Conservation (phyloP, 257 asterid species). For the Penstemon newberryi region DNA sequence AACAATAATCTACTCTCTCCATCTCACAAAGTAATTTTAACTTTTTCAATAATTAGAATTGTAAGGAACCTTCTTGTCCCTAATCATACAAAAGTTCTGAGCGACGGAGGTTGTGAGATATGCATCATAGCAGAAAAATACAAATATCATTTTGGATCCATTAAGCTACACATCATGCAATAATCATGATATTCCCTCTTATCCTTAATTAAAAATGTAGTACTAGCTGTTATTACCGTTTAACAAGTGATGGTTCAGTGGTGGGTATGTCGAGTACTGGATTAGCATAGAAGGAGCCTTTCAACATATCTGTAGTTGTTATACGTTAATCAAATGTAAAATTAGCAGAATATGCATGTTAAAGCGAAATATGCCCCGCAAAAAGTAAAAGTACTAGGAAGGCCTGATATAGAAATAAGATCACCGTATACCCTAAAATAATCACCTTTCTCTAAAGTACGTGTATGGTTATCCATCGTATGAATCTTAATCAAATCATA, state of each 20-base stretch:
- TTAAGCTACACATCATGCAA: constrained; percentile 10
- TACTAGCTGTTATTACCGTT: constrained; percentile 45
- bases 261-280: constrained; percentile 76
- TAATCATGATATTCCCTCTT: not conserved
- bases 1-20: not conserved
- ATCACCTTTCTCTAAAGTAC: not conserved
- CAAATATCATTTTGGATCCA: constrained; percentile 8
- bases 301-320: constrained; percentile 57
- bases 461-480: not conserved
- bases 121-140: constrained; percentile 1
- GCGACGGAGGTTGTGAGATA: not conserved
- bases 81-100: not conserved
- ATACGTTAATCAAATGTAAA: not conserved
- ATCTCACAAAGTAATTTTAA: constrained; percentile 17
- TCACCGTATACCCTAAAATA: not conserved
- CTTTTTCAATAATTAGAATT: not conserved
- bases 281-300: constrained; percentile 92
- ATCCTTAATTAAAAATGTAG: constrained; percentile 10
- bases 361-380: not conserved
- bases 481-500: not conserved
- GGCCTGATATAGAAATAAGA: not conserved
- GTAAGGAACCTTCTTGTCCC: not conserved
- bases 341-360: not conserved
- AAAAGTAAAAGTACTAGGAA: not conserved
- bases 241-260: constrained; percentile 55